These are phyloP conservation scores for Mycosphaerelloides madeirae DNA, from an alignment of 2,329 filamentous ascomycete genomes.

Conservation along the genomic window DNA sequence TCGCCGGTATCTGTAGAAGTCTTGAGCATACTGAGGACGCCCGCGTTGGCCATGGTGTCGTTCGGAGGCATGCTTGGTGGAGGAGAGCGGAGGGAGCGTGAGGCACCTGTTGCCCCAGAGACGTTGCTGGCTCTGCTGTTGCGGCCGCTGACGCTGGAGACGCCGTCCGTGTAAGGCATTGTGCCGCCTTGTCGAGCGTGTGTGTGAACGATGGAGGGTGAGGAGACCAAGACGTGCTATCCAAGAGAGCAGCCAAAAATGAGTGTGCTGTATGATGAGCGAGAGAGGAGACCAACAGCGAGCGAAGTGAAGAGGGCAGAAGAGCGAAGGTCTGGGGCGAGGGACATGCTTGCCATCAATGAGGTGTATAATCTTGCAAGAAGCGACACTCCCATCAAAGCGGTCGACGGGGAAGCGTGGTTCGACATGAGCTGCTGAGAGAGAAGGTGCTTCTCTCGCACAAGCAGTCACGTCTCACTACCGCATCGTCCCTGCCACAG, in stretches of 20 bases:
- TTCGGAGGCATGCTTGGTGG: conserved; percentile 27
- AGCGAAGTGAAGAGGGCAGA: conserved; percentile 2
- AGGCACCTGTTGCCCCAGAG: conserved; percentile 34
- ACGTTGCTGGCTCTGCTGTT: conserved; percentile 45
- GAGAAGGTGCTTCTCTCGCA: too few species aligned
- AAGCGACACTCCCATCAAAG: too few species aligned
- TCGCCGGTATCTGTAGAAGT: conserved; percentile 48
- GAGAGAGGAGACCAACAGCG: conserved; percentile 9
- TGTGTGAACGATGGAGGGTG: conserved; percentile 16
- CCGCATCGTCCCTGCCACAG: too few species aligned
- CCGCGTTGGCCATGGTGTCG: conserved; percentile 35
- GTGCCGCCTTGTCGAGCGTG: conserved; percentile 30
- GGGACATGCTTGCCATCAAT: conserved; percentile 2
- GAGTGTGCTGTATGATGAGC: conserved; percentile 15
- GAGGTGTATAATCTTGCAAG: too few species aligned
- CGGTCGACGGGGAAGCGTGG: too few species aligned
- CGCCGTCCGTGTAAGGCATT: conserved; percentile 43
- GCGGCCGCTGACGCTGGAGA: conserved; percentile 44
- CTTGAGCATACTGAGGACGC: conserved; percentile 48
- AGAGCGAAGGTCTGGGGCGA: background rate
- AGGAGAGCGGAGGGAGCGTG: conserved; percentile 27
- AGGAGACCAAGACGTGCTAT: conserved; percentile 27
- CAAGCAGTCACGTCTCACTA: too few species aligned
- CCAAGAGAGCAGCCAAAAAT: conserved; percentile 26
- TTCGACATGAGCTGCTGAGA: too few species aligned